A percentile compares a stretch with the other conserved stretches of the same genome.
Conservation (phyloP, 352 stramenopile genomes). For the Phytophthora palmivora region DNA sequence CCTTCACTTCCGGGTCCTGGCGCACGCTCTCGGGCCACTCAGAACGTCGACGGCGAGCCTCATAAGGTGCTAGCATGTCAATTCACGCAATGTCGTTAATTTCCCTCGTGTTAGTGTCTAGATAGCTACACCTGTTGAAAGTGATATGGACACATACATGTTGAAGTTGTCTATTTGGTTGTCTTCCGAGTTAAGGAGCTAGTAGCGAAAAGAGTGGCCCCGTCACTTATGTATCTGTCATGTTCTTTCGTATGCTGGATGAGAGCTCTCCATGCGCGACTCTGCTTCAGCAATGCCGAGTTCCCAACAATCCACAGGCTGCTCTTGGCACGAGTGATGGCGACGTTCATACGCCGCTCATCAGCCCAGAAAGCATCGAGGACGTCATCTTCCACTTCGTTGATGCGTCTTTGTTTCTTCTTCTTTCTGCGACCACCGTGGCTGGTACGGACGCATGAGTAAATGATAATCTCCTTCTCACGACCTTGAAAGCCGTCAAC, state of each 20-base stretch:
- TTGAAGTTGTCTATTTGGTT: slow-evolving; percentile 32
- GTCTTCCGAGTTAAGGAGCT: slow-evolving; percentile 16
- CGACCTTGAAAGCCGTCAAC: slow-evolving; percentile 98
- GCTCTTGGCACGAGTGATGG: slow-evolving; percentile 96
- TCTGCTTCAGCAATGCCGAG: slow-evolving; percentile 73
- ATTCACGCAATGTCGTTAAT: slow-evolving; percentile 3
- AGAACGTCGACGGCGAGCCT: slow-evolving; percentile 55
- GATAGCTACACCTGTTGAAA: slow-evolving; percentile 1
- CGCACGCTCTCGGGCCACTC: slow-evolving; percentile 65
- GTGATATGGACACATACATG: slow-evolving; percentile 25
- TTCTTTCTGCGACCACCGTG: slow-evolving; percentile 66
- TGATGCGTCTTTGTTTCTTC: slow-evolving; percentile 21
- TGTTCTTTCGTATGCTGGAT: slow-evolving; percentile 70
- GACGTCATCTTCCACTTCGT: slow-evolving; percentile 25
- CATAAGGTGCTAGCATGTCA: slow-evolving; percentile 37
- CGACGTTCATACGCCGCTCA: slow-evolving; percentile 98
- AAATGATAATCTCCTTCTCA: slow-evolving; percentile 98
- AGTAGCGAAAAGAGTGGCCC: slow-evolving; percentile 19
- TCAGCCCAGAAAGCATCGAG: slow-evolving; percentile 95
- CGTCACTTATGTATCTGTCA: slow-evolving; percentile 51
- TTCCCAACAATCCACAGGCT: slow-evolving; percentile 92
- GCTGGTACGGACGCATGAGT: slow-evolving; percentile 97
- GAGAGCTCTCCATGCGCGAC: slow-evolving; percentile 68
- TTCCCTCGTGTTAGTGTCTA: slow-evolving; percentile 16
- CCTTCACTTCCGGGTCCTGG: slow-evolving; percentile 57